Evolutionary conservation across 768 basidiomycete genomes (phyloP).

Genomic region (Lepiota brunneoincarnata): DNA sequence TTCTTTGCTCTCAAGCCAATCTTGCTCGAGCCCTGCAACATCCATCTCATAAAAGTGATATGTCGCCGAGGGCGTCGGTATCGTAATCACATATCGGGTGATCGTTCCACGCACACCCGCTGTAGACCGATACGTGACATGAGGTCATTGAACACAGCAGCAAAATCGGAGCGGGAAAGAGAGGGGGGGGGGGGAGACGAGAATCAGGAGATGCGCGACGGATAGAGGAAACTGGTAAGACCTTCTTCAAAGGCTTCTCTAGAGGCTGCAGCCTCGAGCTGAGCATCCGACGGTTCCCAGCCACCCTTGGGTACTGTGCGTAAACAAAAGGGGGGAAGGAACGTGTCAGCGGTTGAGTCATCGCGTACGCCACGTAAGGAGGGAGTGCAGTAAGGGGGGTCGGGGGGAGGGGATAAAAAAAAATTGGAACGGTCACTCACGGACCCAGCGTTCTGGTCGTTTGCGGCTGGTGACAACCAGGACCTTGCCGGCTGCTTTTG

Average conservation of each 20-base stretch:
- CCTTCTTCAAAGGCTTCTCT: conserved; percentile 96
- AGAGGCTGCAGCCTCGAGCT: conserved; percentile 83
- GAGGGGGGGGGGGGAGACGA: conserved; percentile 39
- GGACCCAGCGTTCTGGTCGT: conserved; percentile 78
- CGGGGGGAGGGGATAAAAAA: conserved; percentile 8
- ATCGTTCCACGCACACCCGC: conserved; percentile 88
- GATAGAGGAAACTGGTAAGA: conserved; percentile 79
- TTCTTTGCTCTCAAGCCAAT: conserved; percentile 82
- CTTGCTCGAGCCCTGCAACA: conserved; percentile 68
- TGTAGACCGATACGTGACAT: conserved; percentile 34
- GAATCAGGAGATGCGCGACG: conserved; percentile 73
- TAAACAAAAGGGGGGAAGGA: not conserved
- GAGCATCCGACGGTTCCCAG: conserved; percentile 80
- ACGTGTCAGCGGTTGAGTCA: conserved; percentile 13
- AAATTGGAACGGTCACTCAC: conserved; percentile 54
- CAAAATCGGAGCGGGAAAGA: conserved; percentile 21
- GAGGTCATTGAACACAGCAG: conserved; percentile 23
- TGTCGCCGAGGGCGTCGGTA: conserved; percentile 72
- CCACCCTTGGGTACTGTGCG: conserved; percentile 86
- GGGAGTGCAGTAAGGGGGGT: conserved; percentile 2
- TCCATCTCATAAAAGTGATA: conserved; percentile 93
- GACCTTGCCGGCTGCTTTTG: conserved; percentile 69
- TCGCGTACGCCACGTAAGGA: conserved; percentile 8
- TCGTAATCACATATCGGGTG: conserved; percentile 81
- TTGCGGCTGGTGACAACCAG: conserved; percentile 85